Percentiles rank a stretch among this genome's conserved stretches.
Conservation (phyloP, 148 eudicot species). For the Fagopyrum homotropicum region DNA sequence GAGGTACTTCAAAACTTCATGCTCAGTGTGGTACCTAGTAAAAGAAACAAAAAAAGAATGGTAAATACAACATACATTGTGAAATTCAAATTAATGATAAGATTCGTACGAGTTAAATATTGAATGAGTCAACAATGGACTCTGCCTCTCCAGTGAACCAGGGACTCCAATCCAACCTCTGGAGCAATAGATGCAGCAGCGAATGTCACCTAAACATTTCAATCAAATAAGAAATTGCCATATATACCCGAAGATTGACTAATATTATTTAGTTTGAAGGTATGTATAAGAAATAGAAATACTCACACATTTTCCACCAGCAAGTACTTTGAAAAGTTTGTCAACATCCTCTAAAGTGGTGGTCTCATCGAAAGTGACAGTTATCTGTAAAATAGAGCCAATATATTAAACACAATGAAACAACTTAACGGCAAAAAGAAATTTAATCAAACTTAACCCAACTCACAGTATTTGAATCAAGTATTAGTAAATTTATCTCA, state of each 20-base stretch:
- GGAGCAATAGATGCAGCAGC: too few relatives aligned
- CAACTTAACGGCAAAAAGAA: too few relatives aligned
- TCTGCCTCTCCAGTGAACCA: too few relatives aligned
- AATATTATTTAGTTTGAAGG: background rate
- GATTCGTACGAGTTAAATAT: constrained; percentile 68
- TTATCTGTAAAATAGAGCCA: background rate
- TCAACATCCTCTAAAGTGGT: constrained; percentile 89
- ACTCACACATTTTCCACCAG: constrained; percentile 76
- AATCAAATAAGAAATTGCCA: too few relatives aligned
- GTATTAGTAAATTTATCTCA: too few relatives aligned
- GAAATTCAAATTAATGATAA: background rate
- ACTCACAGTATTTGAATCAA: too few relatives aligned
- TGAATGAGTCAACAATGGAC: too few relatives aligned
- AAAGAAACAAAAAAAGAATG: background rate
- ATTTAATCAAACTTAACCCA: too few relatives aligned
- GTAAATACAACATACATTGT: background rate
- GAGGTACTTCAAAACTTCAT: constrained; percentile 86
- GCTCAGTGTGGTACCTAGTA: constrained; percentile 88
- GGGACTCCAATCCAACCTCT: too few relatives aligned
- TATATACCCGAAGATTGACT: background rate
- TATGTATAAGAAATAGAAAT: constrained; percentile 2
- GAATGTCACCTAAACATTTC: too few relatives aligned
- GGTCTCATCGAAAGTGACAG: constrained; percentile 30
- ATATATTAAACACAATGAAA: background rate
- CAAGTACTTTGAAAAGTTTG: constrained; percentile 73